Evolutionary conservation across 2,329 filamentous ascomycete species (phyloP).

Genomic region (Cercospora citrullina): DNA sequence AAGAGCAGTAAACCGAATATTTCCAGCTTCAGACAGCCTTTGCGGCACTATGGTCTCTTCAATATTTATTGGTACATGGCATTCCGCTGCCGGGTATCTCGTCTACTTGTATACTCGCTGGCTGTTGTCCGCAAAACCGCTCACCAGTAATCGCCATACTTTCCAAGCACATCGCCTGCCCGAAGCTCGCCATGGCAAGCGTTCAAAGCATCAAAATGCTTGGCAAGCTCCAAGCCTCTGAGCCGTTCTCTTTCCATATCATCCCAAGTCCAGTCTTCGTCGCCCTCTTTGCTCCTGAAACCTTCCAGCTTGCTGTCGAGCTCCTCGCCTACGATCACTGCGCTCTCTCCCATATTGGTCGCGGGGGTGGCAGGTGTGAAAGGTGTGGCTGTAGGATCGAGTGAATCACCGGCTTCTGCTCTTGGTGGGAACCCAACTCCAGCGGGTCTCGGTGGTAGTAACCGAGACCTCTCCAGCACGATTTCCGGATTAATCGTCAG

Average conservation of each 20-base stretch:
- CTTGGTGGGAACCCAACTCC: conserved; percentile 45
- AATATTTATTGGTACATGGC: conserved; percentile 3
- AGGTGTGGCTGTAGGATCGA: conserved; percentile 26
- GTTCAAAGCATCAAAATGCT: conserved; percentile 57
- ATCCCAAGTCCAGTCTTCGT: conserved; percentile 60
- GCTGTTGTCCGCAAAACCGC: neutral
- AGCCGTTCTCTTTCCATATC: conserved; percentile 59
- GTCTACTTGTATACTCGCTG: neutral
- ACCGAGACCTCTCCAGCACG: conserved; percentile 67
- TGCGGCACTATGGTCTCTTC: neutral
- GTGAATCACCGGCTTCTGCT: conserved; percentile 25
- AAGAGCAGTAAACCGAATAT: neutral
- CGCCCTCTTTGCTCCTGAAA: conserved; percentile 21
- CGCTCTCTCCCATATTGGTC: conserved; percentile 23
- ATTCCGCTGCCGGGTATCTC: conserved; percentile 7
- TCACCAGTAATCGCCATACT: conserved; percentile 39
- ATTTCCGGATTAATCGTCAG: conserved; percentile 82
- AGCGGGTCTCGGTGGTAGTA: conserved; percentile 72
- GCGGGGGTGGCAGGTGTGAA: conserved; percentile 32
- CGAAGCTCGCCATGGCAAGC: conserved; percentile 54
- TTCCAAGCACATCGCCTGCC: conserved; percentile 46
- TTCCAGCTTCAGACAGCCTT: neutral
- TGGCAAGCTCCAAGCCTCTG: conserved; percentile 56
- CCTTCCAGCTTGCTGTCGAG: conserved; percentile 32
- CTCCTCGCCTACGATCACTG: conserved; percentile 31